Percentiles rank a stretch among this genome's conserved stretches.
phyloP scores from a whole-genome alignment of 148 eudicot species.

The Polygonum maritimum region DNA sequence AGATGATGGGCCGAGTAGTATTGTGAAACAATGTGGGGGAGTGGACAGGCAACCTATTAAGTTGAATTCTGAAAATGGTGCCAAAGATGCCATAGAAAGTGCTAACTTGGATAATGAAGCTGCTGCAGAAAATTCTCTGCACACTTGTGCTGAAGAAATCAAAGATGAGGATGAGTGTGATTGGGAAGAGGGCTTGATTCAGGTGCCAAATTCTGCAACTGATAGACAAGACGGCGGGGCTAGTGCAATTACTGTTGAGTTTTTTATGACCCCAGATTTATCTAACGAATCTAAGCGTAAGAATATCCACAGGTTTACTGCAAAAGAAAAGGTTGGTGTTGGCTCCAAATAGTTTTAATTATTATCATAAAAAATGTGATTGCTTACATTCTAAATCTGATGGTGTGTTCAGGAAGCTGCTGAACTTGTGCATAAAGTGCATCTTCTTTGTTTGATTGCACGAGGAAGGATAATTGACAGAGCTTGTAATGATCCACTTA shows the following conservation, averaged over 20 bases:
- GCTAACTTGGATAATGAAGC: conserved; percentile 6
- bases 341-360: background rate
- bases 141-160: conserved; percentile 12
- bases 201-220: conserved; percentile 18
- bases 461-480: conserved; percentile 79
- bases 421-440: conserved; percentile 81
- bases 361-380: background rate
- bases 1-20: conserved; percentile 14
- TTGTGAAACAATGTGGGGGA: conserved; percentile 11
- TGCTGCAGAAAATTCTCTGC: conserved; percentile 11
- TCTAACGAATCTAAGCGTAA: conserved; percentile 30
- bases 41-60: background rate
- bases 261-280: conserved; percentile 49
- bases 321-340: conserved; percentile 69
- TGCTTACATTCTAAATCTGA: background rate
- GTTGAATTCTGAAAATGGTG: conserved; percentile 13
- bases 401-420: conserved; percentile 53
- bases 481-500: conserved; percentile 82
- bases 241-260: conserved; percentile 58
- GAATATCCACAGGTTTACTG: conserved; percentile 62
- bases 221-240: conserved; percentile 13
- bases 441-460: conserved; percentile 82
- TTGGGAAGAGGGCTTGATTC: conserved; percentile 78
- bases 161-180: conserved; percentile 41
- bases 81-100: conserved; percentile 11